Conservation (phyloP, 2,329 filamentous ascomycete species). For the Pseudocercospora fijiensis region DNA sequence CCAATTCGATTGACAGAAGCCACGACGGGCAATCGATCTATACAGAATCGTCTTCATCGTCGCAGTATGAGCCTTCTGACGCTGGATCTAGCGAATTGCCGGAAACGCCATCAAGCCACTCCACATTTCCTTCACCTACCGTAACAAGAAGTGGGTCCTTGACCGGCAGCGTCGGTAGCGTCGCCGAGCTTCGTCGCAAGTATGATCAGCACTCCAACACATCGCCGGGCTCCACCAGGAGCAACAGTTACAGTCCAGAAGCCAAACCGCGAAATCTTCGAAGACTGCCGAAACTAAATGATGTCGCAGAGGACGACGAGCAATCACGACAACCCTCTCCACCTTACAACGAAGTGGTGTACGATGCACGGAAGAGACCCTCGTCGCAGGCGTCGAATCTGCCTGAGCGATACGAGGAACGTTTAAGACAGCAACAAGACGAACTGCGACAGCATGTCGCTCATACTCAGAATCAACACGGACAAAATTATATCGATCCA, state of each 20-base stretch:
- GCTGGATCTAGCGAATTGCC: constrained; percentile 35
- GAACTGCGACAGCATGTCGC: constrained; percentile 29
- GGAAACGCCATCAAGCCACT: constrained; percentile 36
- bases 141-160: constrained; percentile 25
- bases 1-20: constrained; percentile 23
- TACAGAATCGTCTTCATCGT: constrained; percentile 32
- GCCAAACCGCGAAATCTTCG: constrained; percentile 16
- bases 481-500: constrained; percentile 25
- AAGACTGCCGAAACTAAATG: constrained; percentile 15
- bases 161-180: constrained; percentile 33
- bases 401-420: constrained; percentile 19
- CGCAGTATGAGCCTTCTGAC: constrained; percentile 35
- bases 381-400: constrained; percentile 23
- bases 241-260: constrained; percentile 24
- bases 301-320: constrained; percentile 19
- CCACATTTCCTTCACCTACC: constrained; percentile 35
- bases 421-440: constrained; percentile 28
- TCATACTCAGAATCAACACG: constrained; percentile 24
- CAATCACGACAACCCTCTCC: constrained; percentile 9
- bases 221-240: constrained; percentile 15
- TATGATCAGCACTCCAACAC: constrained; percentile 30
- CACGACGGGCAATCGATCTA: constrained; percentile 28
- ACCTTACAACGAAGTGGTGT: constrained; percentile 8
- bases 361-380: constrained; percentile 22
- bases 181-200: constrained; percentile 33